These are phyloP conservation scores for Dothistroma pini DNA, from an alignment of 2,329 filamentous ascomycete genomes.

Conservation along the genomic window DNA sequence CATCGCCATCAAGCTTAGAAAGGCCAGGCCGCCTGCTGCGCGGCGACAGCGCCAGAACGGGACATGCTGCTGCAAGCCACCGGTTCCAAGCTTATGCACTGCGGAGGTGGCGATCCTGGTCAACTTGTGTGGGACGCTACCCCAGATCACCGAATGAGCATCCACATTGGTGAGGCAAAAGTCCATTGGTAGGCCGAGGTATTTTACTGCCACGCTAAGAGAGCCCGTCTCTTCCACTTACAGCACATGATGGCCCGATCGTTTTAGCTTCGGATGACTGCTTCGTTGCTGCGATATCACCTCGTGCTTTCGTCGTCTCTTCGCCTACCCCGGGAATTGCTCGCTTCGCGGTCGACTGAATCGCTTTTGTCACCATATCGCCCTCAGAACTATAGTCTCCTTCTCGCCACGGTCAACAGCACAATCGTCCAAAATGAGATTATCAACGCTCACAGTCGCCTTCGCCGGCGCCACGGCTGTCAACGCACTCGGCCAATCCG, in stretches of 20 bases:
- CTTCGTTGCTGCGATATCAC: slow-evolving; percentile 1
- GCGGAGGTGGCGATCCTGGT: not conserved
- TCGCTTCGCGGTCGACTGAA: not conserved
- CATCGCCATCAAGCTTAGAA: not conserved
- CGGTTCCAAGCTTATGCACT: not conserved
- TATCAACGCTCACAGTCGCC: not conserved
- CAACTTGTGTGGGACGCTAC: not conserved
- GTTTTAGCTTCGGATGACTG: not conserved
- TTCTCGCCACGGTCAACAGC: not conserved
- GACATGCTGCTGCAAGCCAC: not conserved
- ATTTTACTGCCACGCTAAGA: not conserved
- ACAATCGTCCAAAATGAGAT: slow-evolving; percentile 5
- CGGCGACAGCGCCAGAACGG: not conserved
- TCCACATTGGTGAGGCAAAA: not conserved
- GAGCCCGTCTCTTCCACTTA: not conserved
- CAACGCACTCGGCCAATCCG: not conserved
- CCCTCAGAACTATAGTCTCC: not conserved
- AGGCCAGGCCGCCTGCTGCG: not conserved
- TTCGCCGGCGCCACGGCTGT: slow-evolving; percentile 1
- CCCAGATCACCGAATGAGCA: not conserved
- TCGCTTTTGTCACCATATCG: not conserved
- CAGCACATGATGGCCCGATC: not conserved
- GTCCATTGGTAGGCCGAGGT: not conserved
- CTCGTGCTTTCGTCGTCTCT: not conserved
- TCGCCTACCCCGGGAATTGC: not conserved